Evolutionary conservation across 768 basidiomycete species (phyloP), one percentile per base, ranked within the genome.

Genomic region (Crucibulum laeve): DNA sequence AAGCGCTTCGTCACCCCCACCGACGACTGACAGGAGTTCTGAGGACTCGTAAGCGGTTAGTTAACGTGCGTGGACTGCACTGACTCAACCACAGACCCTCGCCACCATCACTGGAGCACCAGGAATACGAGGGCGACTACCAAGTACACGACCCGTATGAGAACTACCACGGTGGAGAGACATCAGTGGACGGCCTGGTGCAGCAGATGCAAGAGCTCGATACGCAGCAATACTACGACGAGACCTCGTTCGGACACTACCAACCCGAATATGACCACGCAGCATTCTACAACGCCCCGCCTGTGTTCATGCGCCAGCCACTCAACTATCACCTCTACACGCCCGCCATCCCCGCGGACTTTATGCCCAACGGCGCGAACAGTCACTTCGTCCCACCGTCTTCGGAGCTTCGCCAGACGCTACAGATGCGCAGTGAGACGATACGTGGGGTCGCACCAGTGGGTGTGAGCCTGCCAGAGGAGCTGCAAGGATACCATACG

Each of bases 261-360:
- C 44, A 48, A 21, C 24, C 47, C 5, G 44, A 50, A 37, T 76
- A 75, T 46, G 64, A 68, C 37, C 46, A 68, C 32, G 52, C 58
- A 10, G 58, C 61, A 22, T 79, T 73, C 53, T 76, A 72, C 45
- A 57, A 68, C 37, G 50, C 63, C 17, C 63, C 70, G 26, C 65
- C 73, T 17, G 55, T 74, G 1, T 85, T 76, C 54, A 54, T 79
- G 45, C 77, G 76, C n/a, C 86, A 89, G 55, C 85, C 88, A 91
- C 76, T 98, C 36, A 82, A 96, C 57, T 92, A 99, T 57, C 91
- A 97, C 52, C 75, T 97, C 23, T 99, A 99, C 68, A 84, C 88
- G 3, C 77, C 79, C 2, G 76, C 77, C 53, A 69, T 86, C 55
- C 70, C 86, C 34, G 64, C 77, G 49, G 55, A 71, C 44, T 69